Evolutionary conservation across 306 rosid genomes (phyloP).

Genomic region (apple (Malus domestica)): ASM211411v1 NC_041799.1:27397001-27397500

Average conservation of each 20-base stretch:
- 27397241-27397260: neutral
- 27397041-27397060: slow-evolving; percentile 93
- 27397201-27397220: neutral
- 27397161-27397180: slow-evolving; percentile 59
- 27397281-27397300: neutral
- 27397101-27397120: slow-evolving; percentile 71
- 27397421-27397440: neutral
- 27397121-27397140: slow-evolving; percentile 73
- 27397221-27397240: neutral
- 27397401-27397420: neutral
- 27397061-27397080: slow-evolving; percentile 62
- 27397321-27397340: neutral
- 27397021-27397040: slow-evolving; percentile 72
- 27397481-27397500: neutral
- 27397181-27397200: neutral
- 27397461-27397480: neutral
- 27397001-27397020: slow-evolving; percentile 39
- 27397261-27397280: neutral
- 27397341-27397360: neutral
- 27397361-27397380: neutral
- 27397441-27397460: neutral
- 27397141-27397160: slow-evolving; percentile 42
- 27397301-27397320: neutral
- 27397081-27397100: slow-evolving; percentile 62
- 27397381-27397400: neutral